phyloP scores from a whole-genome alignment of 495 filamentous ascomycete genomes.

The Talaromyces liani region DNA sequence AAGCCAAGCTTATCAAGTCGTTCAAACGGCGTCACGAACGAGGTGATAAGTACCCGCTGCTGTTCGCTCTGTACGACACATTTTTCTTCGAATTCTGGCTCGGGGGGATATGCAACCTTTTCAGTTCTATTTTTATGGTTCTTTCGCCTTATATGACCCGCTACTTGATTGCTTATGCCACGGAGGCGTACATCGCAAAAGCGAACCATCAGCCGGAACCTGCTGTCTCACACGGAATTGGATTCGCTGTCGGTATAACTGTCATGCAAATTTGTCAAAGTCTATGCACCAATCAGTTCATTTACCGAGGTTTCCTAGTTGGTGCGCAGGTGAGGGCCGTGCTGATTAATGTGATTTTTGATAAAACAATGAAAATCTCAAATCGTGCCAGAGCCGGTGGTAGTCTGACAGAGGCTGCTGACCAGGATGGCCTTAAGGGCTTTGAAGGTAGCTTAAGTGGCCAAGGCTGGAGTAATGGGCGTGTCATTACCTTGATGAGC shows the following conservation, averaged over 20 bases:
- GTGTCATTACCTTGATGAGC: conserved; percentile 86
- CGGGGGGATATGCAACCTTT: conserved; percentile 70
- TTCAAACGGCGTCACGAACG: conserved; percentile 58
- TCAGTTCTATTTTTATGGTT: conserved; percentile 61
- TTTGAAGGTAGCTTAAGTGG: conserved; percentile 32
- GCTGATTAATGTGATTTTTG: conserved; percentile 67
- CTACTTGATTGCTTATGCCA: conserved; percentile 73
- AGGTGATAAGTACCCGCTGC: conserved; percentile 66
- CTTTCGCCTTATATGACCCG: conserved; percentile 66
- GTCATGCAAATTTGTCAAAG: conserved; percentile 68
- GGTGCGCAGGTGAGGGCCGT: conserved; percentile 70
- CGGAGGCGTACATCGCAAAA: conserved; percentile 62
- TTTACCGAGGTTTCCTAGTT: conserved; percentile 73
- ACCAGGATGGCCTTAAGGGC: conserved; percentile 34
- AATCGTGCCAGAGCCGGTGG: conserved; percentile 68
- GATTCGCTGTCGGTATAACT: conserved; percentile 68
- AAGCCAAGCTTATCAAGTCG: conserved; percentile 52
- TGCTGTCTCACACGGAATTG: conserved; percentile 58
- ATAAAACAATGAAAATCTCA: conserved; percentile 77
- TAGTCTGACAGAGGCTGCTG: conserved; percentile 34
- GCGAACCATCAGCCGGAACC: conserved; percentile 41
- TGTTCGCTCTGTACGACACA: conserved; percentile 79
- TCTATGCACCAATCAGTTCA: conserved; percentile 69
- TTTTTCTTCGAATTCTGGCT: conserved; percentile 81
- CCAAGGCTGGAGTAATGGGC: conserved; percentile 79